Evolutionary conservation across 306 rosid genomes (phyloP), one percentile per base, ranked within the genome.

Genomic region (Myrica gale): DNA sequence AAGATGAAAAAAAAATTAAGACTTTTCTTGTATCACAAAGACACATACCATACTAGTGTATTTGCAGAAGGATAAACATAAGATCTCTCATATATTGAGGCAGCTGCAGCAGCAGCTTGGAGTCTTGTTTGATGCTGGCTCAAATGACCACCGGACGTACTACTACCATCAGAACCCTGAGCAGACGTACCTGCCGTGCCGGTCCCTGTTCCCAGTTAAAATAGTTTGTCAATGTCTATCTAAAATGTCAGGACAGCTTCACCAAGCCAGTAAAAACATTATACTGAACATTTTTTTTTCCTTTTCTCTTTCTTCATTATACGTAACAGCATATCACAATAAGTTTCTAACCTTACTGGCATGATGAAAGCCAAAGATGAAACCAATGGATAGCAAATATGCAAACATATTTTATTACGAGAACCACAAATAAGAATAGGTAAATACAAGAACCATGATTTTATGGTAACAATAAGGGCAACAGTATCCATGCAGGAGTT

Each of bases 101-200:
- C 98, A 39, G 98, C 97, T 5, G 93, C 89, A 16, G 97, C 97
- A n/a, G 97, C 97, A 68, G 98, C 96, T 87, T 68, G 97, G 68
- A 90, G 96, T 84, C 97, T 90, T 55, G 96, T 91, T 84, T 92
- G 96, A 81, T 90, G 96, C 68, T 75, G 86, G 81, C 90, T 92
- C 75, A 88, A 53, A 78, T 70, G 84, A 85, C 85, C 89, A 79
- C 86, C 79, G 68, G 81, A 74, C 66, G 9, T 78, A 67, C 84
- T 86, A 73, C 76, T 84, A 67, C 84, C 88, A 78, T 4, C 82
- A 41, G 88, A 84, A 67, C 88, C 87, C 72, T 92, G 93, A 77
- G 83, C 68, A 51, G 84, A 53, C 32, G 88, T 41, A 75, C 81
- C 85, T 85, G 90, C 85, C 13, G 55, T 74, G 74, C 90, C 85